A percentile compares a stretch with the other conserved stretches of the same genome.
Evolutionary conservation across 306 rosid genomes (phyloP).

Genomic region (Glycine tomentella): DNA sequence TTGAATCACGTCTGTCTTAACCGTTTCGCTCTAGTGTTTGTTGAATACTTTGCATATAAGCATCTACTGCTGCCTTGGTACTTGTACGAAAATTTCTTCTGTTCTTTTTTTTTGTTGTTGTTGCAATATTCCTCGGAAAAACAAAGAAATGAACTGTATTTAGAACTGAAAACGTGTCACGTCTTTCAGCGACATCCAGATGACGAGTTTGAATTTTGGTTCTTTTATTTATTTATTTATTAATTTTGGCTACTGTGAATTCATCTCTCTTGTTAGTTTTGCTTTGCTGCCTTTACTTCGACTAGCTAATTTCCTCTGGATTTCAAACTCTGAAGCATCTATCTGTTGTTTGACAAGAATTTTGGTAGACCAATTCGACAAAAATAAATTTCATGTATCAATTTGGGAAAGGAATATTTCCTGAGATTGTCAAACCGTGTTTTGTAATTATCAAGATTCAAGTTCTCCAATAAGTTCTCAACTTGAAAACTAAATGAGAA

Average conservation of each 20-base stretch:
- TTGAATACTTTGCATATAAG: conserved; percentile 25
- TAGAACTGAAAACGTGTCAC: conserved; percentile 10
- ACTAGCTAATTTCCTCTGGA: background rate
- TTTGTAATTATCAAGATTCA: too few relatives aligned
- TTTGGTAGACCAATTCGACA: too few relatives aligned
- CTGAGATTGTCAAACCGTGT: too few relatives aligned
- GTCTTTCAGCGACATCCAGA: conserved; percentile 17
- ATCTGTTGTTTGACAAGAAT: too few relatives aligned
- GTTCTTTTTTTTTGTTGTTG: conserved; percentile 35
- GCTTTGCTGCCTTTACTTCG: background rate
- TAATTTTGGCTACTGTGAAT: conserved; percentile 28
- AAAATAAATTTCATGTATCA: too few relatives aligned
- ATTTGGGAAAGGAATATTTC: too few relatives aligned
- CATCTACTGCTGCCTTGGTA: conserved; percentile 36
- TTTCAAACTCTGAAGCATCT: too few relatives aligned
- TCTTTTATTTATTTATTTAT: conserved; percentile 16
- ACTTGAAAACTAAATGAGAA: too few relatives aligned
- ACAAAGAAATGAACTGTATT: conserved; percentile 40
- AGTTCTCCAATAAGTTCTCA: too few relatives aligned
- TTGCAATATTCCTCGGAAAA: conserved; percentile 4
- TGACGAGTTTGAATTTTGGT: conserved; percentile 25
- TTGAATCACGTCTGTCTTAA: conserved; percentile 31
- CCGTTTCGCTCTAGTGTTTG: conserved; percentile 23
- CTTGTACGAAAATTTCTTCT: conserved; percentile 32
- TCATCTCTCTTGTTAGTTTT: background rate